Conservation (phyloP, 495 filamentous ascomycete genomes). For the Massariosphaeria phaeospora region DNA sequence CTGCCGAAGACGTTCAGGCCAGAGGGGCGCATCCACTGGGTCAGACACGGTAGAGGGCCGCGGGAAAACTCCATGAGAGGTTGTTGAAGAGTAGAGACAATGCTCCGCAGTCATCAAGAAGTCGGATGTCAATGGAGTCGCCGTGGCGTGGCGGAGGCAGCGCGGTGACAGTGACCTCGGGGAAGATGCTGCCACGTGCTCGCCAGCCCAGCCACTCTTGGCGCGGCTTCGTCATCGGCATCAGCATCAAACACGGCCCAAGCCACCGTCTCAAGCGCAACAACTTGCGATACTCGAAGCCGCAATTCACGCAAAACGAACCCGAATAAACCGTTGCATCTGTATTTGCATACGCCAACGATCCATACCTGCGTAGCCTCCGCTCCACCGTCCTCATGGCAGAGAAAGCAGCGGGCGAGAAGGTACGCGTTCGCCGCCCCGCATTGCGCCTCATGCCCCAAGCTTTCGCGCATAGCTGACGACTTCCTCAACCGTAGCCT, state of each 20-base stretch:
- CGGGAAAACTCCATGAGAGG: too few species aligned
- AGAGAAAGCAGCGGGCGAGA: slow-evolving; percentile 14
- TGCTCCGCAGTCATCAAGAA: too few species aligned
- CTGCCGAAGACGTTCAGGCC: too few species aligned
- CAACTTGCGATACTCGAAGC: not conserved
- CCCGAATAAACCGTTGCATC: not conserved
- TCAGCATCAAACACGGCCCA: slow-evolving; percentile 4
- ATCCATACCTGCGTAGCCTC: not conserved
- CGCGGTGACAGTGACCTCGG: too few species aligned
- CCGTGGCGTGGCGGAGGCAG: too few species aligned
- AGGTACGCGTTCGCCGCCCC: slow-evolving; percentile 4
- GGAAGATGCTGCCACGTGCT: too few species aligned
- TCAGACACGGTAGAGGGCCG: too few species aligned
- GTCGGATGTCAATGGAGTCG: too few species aligned
- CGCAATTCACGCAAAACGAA: not conserved
- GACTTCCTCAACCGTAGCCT: slow-evolving; percentile 2
- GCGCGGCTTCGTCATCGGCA: slow-evolving; percentile 6
- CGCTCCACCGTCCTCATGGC: slow-evolving; percentile 7
- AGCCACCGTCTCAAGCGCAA: slow-evolving; percentile 9
- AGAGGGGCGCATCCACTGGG: too few species aligned
- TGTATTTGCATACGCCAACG: not conserved
- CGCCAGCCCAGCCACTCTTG: not conserved
- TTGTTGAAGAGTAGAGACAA: too few species aligned
- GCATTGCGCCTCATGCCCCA: not conserved
- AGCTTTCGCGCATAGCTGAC: not conserved